Evolutionary conservation across 768 basidiomycete genomes (phyloP), one percentile per base, ranked within the genome.

Genomic region (Clathrus columnatus): DNA sequence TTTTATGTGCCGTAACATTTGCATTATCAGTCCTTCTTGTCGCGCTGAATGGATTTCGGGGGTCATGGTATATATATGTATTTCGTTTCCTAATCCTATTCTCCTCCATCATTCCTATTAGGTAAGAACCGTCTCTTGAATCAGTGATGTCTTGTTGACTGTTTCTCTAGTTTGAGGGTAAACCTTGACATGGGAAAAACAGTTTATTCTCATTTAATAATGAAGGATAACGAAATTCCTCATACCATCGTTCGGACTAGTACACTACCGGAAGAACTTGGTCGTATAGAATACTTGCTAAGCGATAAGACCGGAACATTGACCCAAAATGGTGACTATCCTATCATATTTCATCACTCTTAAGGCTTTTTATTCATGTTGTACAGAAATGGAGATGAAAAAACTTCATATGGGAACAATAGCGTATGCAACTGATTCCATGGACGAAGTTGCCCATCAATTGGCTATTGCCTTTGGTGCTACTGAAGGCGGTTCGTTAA

Each of bases 181-280:
- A 99, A 99, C 63, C 78, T 99, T 51, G 96, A 99, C 68, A 98
- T 99, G 94, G 96, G 96, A 55, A 99, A 99, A 72, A 98, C 94
- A 1, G 88, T 98, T 43, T 99, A 99, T 63, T 93, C 91, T 0
- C 85, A 88, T 43, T 89, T 93, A 61, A 98, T 98, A 55, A 92
- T 94, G 85, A 85, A 81, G 50, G 96, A 98, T 70, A 65, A 62
- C 45, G 91, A 97, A 69, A 99, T 99, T 61, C 91, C 93, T 4
- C 82, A 84, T 47, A 96, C 96, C 4, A 96, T 98, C 59, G 96
- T 98, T 7, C 79, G 96, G 14, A 98, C 96, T n/a, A 91, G 88
- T 63, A 99, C 96, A 0, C 75, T 99, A 3, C 96, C 96, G 0
- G 96, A 99, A 67, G 94, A 98, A 66, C 77, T 98, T 16, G 94